A percentile compares a stretch with the other conserved stretches of the same genome.
Conservation (phyloP, 2,329 filamentous ascomycete species). For the Aureobasidium lini region DNA sequence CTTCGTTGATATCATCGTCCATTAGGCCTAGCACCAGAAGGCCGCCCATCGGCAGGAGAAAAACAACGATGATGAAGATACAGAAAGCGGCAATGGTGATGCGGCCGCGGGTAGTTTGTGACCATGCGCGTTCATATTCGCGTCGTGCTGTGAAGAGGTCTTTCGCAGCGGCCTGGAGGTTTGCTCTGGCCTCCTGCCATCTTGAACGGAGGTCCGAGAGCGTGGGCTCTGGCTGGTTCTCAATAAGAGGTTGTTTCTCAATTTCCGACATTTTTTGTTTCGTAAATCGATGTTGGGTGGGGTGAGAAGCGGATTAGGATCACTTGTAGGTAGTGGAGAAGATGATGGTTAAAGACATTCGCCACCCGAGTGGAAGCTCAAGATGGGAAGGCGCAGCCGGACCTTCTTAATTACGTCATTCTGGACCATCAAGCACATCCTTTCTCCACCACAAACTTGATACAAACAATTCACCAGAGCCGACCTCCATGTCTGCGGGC, state of each 20-base stretch:
- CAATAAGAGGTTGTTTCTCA: slow-evolving; percentile 13
- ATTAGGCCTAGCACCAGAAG: slow-evolving; percentile 22
- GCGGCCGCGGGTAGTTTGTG: slow-evolving; percentile 22
- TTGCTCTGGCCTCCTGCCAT: slow-evolving; percentile 11
- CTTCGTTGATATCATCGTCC: slow-evolving; percentile 19
- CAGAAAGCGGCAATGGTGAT: slow-evolving; percentile 22
- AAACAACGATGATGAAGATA: slow-evolving; percentile 25
- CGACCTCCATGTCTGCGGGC: too few relatives aligned
- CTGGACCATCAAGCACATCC: too few relatives aligned
- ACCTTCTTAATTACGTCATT: too few relatives aligned
- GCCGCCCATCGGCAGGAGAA: slow-evolving; percentile 21
- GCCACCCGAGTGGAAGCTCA: neutral
- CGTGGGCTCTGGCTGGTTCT: slow-evolving; percentile 8
- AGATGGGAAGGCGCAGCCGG: too few relatives aligned
- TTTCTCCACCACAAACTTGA: too few relatives aligned
- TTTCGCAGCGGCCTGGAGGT: slow-evolving; percentile 6
- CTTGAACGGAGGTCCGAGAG: slow-evolving; percentile 13
- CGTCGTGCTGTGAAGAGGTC: slow-evolving; percentile 24
- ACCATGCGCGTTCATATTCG: slow-evolving; percentile 28
- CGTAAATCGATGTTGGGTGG: neutral
- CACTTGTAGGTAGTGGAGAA: neutral
- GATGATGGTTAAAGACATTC: neutral
- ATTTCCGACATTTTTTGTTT: slow-evolving; percentile 1
- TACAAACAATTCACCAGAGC: too few relatives aligned
- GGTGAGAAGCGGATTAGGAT: neutral